phyloP scores from a whole-genome alignment of 2,329 filamentous ascomycete genomes.

The Fragosphaeria purpurea region DNA sequence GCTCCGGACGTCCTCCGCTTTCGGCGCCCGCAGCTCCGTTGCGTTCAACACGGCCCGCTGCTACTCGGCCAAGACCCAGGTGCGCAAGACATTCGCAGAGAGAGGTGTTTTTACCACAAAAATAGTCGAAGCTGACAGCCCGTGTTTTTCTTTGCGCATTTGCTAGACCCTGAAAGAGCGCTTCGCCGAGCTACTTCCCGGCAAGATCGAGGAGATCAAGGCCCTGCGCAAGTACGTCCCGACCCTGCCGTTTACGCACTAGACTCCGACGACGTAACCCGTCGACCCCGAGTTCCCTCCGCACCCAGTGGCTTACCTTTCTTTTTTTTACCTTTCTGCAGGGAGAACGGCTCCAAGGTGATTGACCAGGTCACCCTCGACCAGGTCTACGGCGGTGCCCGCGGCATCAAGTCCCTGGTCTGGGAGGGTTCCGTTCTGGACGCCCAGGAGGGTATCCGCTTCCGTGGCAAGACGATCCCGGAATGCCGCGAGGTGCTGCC shows the following conservation, averaged over 20 bases:
- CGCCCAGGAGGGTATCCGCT: slow-evolving; percentile 97
- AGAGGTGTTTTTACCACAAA: no score
- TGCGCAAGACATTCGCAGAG: slow-evolving; percentile 26
- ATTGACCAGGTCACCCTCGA: slow-evolving; percentile 96
- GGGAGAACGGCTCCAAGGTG: slow-evolving; percentile 91
- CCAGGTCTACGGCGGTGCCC: slow-evolving; percentile 98
- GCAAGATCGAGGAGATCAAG: slow-evolving; percentile 99
- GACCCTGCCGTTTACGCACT: not conserved
- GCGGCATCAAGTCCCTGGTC: slow-evolving; percentile 96
- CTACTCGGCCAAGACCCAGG: slow-evolving; percentile 90
- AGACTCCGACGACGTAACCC: no score
- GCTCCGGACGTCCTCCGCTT: slow-evolving; percentile 50
- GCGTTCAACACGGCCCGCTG: slow-evolving; percentile 71
- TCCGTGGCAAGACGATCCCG: slow-evolving; percentile 97
- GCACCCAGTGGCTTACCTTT: no score
- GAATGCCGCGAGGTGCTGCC: slow-evolving; percentile 97
- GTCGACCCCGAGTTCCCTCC: no score
- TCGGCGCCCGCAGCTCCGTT: slow-evolving; percentile 57
- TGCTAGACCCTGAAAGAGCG: slow-evolving; percentile 89
- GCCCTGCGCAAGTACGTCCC: slow-evolving; percentile 77
- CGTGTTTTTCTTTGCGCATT: not conserved
- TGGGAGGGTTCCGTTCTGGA: slow-evolving; percentile 99
- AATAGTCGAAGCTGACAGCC: no score
- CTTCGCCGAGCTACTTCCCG: slow-evolving; percentile 90
- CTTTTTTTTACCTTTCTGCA: slow-evolving; percentile 24